Evolutionary conservation across 768 basidiomycete species (phyloP), one percentile per base, ranked within the genome.

Genomic region (Leccinum fibrillosum): DNA sequence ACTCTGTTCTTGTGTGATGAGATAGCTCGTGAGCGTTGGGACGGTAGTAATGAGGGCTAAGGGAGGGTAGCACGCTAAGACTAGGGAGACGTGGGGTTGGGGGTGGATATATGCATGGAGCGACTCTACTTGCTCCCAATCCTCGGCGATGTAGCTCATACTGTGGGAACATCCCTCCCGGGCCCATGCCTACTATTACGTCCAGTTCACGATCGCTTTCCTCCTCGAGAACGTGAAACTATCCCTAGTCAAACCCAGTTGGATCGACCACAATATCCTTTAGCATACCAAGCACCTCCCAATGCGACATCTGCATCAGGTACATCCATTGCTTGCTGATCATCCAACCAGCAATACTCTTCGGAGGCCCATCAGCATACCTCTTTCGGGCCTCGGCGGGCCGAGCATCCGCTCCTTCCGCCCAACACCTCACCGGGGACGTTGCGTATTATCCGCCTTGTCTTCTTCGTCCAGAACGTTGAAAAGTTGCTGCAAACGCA

Each of bases 1-100:
- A 82, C 68, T 92, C 90, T 35, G 74, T 55, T 62, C 75, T 83
- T 17, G 87, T 75, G 64, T 86, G 82, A 17, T 87, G 82, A 52
- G 92, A 93, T 13, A 93, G 80, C 66, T 94, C 92, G 70, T 93
- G 92, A 0, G 88, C 79, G 64, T 92, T 93, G 12, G 92, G 91
- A 12, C 81, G 82, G 72, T 85, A 17, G 88, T 84, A 54, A 86
- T 76, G 34, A 95, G 80, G 6, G 85, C 79, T 53, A 92, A 86
- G 45, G 85, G 83, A 15, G 94, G 94, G 70, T 95, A 96, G 72
- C 92, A 95, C 35, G 91, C 85, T 55, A 84, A 84, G 69, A 95
- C 83, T 61, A 94, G 85, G 65, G 86, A 83, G 66, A 92, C 83
- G 77, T 94, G 92, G 76, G 26, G 26, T 89, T 85, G 61, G 92